These are phyloP conservation scores for Sclerotinia sclerotiorum DNA, from an alignment of 2,329 filamentous ascomycete species.

Conservation along the genomic window DNA sequence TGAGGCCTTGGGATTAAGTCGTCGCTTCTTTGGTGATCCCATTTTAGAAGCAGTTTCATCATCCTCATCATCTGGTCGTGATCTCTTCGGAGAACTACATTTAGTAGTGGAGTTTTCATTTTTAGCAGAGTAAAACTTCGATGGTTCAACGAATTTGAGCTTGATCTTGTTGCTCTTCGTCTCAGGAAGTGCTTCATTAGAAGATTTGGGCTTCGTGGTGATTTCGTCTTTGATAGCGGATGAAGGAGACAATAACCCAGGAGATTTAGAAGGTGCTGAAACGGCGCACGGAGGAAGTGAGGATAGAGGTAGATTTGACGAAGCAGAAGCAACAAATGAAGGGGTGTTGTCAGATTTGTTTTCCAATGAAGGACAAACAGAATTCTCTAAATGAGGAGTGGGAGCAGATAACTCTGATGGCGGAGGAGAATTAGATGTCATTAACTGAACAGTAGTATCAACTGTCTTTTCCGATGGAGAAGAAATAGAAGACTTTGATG, in stretches of 20 bases:
- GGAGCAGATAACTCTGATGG: not conserved
- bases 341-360: not conserved
- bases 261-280: not conserved
- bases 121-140: not conserved
- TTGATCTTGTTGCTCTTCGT: not conserved
- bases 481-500: not conserved
- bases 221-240: not conserved
- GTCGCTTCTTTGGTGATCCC: not conserved
- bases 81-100: not conserved
- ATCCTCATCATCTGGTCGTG: not conserved
- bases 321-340: not conserved
- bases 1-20: not conserved
- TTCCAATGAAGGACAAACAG: not conserved
- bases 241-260: not conserved
- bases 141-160: not conserved
- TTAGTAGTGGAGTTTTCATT: not conserved
- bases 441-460: not conserved
- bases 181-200: not conserved
- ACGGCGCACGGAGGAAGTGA: not conserved
- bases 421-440: not conserved
- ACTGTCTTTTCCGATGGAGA: not conserved
- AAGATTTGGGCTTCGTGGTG: not conserved
- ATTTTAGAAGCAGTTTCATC: not conserved
- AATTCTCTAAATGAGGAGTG: not conserved
- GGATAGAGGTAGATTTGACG: not conserved